These are phyloP conservation scores for Trypanosomatidae sp. DNA, from an alignment of 208 protist genomes.

Conservation along the genomic window DNA sequence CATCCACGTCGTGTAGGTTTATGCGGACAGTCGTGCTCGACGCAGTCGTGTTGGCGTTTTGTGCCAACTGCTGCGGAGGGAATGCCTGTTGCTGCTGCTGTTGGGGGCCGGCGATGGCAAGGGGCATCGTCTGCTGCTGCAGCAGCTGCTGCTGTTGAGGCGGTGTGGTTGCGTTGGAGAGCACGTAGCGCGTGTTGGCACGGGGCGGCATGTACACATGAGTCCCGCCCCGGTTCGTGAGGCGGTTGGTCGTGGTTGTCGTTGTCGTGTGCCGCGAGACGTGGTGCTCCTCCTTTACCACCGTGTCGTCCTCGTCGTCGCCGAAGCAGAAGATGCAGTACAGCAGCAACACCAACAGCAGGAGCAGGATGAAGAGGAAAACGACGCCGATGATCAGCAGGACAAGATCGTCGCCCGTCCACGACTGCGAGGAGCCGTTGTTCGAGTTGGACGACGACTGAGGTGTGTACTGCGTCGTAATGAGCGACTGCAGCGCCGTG, in stretches of 20 bases:
- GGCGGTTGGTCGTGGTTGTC: not conserved
- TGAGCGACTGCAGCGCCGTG: slow-evolving; percentile 36
- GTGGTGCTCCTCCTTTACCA: slow-evolving; percentile 9
- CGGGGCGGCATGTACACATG: slow-evolving; percentile 63
- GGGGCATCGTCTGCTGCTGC: not conserved
- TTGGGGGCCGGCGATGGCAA: not conserved
- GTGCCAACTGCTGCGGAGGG: slow-evolving; percentile 3
- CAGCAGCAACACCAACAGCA: slow-evolving; percentile 65
- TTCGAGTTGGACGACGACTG: too few relatives aligned
- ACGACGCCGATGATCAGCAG: slow-evolving; percentile 79
- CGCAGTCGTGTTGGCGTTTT: slow-evolving; percentile 13
- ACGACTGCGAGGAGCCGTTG: slow-evolving; percentile 15
- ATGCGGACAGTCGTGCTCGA: slow-evolving; percentile 34
- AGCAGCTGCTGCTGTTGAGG: not conserved
- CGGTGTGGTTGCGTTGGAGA: slow-evolving; percentile 9
- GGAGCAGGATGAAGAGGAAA: slow-evolving; percentile 65
- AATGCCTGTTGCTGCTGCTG: not conserved
- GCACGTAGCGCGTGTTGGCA: slow-evolving; percentile 76
- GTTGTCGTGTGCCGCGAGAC: slow-evolving; percentile 8
- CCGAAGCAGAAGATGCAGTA: slow-evolving; percentile 41
- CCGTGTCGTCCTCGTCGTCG: not conserved
- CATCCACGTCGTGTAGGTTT: slow-evolving; percentile 39
- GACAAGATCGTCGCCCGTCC: slow-evolving; percentile 54
- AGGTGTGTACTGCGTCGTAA: slow-evolving; percentile 21
- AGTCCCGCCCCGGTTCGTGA: too few relatives aligned